Base-by-base conservation (phyloP, 768 basidiomycete species). In the Serendipita sp. region DNA sequence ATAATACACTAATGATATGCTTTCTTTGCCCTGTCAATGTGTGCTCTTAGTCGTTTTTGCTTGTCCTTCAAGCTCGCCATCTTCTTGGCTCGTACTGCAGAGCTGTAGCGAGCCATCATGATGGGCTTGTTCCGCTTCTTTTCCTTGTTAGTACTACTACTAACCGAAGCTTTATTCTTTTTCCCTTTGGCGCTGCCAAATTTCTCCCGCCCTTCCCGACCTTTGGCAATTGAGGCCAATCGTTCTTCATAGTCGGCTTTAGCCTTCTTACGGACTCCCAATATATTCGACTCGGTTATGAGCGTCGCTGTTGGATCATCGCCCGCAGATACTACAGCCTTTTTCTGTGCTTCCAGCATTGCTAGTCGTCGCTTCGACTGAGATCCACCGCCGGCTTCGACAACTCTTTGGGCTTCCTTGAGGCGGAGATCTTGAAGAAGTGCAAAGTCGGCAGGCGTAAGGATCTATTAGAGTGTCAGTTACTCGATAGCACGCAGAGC, bases 401-500 rank as follows among this genome's bases (percentile, higher is more conserved):
- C 84, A 0, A 83, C 84, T 65, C 83, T 80, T 15, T 80, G 76
- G 16, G 89, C 89, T 0, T 86, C 89, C 75, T 91, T 80, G 60
- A 91, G 80, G 1, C 87, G 85, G 18, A 98, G 83, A 69, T 96
- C 91, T 71, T 90, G 89, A 63, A 98, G 79, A 63, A 96, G 74
- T 0, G 89, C 89, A 72, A 97, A 99, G 74, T 99, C 96, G 35
- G 93, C 93, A 0, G 96, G 96, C 0, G 96, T 98, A 47, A 98
- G 82, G 70, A 99, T 98, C 92, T 96, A 68, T 28, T 56, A 32
- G 37, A 53, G 11, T 28, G n/a, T 46, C 2, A 64, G 56, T 24
- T 24, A 58, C 10, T 38, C 1, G 34, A 38, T 44, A 47, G 60
- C 28, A 47, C 30, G 41, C 48, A 10, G 44, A 7, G 45, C 28